These are phyloP conservation scores for Epichloe elymi DNA, from an alignment of 2,329 filamentous ascomycete species.

Conservation along the genomic window DNA sequence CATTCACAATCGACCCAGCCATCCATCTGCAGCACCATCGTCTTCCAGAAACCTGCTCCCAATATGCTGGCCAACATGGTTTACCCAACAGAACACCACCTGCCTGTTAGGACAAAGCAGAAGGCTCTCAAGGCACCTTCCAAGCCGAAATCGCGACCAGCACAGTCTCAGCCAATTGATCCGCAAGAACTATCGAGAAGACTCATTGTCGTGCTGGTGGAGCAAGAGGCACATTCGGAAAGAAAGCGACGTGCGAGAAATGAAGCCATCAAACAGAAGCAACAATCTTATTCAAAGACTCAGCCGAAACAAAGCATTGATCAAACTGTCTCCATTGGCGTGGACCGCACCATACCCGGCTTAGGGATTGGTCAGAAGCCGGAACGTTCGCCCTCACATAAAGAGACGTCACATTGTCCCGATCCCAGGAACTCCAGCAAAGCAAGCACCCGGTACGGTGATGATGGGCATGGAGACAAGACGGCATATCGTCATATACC, in stretches of 20 bases:
- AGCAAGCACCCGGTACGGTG: conserved; percentile 8
- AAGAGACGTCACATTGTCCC: not conserved
- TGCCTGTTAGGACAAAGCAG: conserved; percentile 1
- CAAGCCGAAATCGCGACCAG: conserved; percentile 8
- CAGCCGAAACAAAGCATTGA: not conserved
- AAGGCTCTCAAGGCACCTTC: not conserved
- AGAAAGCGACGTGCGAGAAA: conserved; percentile 17
- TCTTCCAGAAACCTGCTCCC: not conserved
- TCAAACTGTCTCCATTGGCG: not conserved
- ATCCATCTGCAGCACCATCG: not conserved
- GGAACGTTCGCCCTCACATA: not conserved
- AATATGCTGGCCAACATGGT: conserved; percentile 7
- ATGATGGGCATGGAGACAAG: conserved; percentile 6
- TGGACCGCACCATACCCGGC: conserved; percentile 2
- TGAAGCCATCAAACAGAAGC: conserved; percentile 11
- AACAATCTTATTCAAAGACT: not conserved
- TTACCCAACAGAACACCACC: conserved; percentile 3
- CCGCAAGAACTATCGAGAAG: conserved; percentile 41
- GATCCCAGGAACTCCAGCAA: conserved; percentile 3
- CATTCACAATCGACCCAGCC: not conserved
- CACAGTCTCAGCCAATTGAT: conserved; percentile 29
- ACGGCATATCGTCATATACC: conserved; percentile 36
- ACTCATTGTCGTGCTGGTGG: conserved; percentile 34
- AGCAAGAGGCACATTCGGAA: conserved; percentile 32
- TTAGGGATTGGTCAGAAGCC: not conserved